Percentiles rank a stretch among this genome's conserved stretches.
Evolutionary conservation across 2,329 filamentous ascomycete genomes (phyloP).

Genomic region (Cryphonectria japonica): DNA sequence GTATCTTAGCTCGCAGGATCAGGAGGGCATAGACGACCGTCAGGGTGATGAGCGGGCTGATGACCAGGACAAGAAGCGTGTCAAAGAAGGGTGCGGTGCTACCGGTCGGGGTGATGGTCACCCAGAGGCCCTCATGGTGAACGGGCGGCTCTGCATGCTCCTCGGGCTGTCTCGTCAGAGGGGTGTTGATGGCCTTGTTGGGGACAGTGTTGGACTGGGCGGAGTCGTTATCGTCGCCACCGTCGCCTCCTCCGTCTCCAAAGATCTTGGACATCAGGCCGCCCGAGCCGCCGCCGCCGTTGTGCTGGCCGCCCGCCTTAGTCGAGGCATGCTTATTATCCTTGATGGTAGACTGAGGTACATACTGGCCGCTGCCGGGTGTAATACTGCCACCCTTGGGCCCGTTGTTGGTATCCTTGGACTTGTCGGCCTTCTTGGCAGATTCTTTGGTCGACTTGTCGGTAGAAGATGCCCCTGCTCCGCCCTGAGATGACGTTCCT

Average conservation of each 20-base stretch:
- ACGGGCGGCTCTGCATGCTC: slow-evolving; percentile 38
- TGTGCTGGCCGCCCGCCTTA: slow-evolving; percentile 36
- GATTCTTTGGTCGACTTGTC: slow-evolving; percentile 35
- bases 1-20: slow-evolving; percentile 84
- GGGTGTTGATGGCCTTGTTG: slow-evolving; percentile 32
- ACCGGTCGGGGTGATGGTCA: slow-evolving; percentile 91
- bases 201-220: slow-evolving; percentile 38
- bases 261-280: slow-evolving; percentile 56
- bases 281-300: slow-evolving; percentile 17
- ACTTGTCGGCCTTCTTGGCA: slow-evolving; percentile 16
- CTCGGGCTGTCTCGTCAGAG: slow-evolving; percentile 19
- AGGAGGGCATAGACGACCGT: slow-evolving; percentile 91
- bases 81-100: slow-evolving; percentile 94
- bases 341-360: slow-evolving; percentile 41
- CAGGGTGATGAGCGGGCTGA: slow-evolving; percentile 89
- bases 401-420: slow-evolving; percentile 38
- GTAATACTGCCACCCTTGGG: slow-evolving; percentile 70
- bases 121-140: slow-evolving; percentile 80
- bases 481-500: slow-evolving; percentile 19
- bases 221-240: slow-evolving; percentile 41
- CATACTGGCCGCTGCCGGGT: slow-evolving; percentile 74
- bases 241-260: slow-evolving; percentile 46
- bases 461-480: slow-evolving; percentile 8
- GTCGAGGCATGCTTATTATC: slow-evolving; percentile 27
- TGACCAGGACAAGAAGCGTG: slow-evolving; percentile 92